Evolutionary conservation across 805 yeast species (phyloP).

Genomic region (Wickerhamomyces bovis): DNA sequence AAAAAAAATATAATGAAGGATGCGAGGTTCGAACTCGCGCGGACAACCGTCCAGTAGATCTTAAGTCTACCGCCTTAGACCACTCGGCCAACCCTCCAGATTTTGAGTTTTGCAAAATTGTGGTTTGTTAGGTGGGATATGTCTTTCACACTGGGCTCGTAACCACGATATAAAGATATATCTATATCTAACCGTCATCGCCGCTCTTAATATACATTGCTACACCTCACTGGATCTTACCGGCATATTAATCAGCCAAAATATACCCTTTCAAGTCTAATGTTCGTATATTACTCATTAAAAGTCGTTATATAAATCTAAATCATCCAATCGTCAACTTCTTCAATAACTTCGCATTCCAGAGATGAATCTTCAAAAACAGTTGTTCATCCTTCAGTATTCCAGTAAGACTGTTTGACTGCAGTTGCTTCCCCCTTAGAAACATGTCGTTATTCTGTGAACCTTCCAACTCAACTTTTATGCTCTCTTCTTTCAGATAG

Average conservation of each 20-base stretch:
- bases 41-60: not conserved
- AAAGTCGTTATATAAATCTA: not conserved
- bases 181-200: too few relatives aligned
- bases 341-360: conserved; percentile 51
- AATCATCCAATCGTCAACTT: conserved; percentile 15
- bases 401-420: conserved; percentile 50
- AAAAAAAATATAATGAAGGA: not conserved
- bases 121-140: too few relatives aligned
- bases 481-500: conserved; percentile 30
- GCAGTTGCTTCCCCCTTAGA: conserved; percentile 48
- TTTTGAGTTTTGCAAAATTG: not conserved
- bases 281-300: not conserved
- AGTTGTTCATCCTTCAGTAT: conserved; percentile 47
- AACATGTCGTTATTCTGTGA: conserved; percentile 40
- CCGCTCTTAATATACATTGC: too few relatives aligned
- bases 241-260: too few relatives aligned
- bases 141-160: too few relatives aligned
- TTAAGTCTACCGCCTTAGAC: not conserved
- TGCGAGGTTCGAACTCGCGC: conserved; percentile 1
- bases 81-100: not conserved
- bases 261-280: not conserved
- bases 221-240: too few relatives aligned
- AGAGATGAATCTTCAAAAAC: conserved; percentile 54
- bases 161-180: too few relatives aligned
- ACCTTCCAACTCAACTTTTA: conserved; percentile 21